Percentiles rank a stretch among this genome's conserved stretches.
phyloP scores from a whole-genome alignment of 176 grass and related monocot species.

The Melocanna baccifera region DNA sequence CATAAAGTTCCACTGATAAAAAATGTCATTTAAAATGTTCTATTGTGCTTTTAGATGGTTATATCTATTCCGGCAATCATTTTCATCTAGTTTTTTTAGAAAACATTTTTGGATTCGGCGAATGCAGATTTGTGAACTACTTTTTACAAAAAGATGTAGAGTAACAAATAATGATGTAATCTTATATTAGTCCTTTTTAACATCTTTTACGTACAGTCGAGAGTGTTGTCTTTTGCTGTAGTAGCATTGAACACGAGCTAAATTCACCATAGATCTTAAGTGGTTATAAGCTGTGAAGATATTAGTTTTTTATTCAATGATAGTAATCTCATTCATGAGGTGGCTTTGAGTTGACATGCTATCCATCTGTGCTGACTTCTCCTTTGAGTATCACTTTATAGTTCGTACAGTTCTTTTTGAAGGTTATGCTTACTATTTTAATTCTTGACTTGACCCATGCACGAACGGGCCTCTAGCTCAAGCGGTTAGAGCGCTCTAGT shows the following conservation, averaged over 20 bases:
- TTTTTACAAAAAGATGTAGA: not conserved
- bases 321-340: not conserved
- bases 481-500: too few species aligned
- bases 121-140: not conserved
- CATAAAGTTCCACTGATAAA: not conserved
- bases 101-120: not conserved
- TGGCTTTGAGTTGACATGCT: not conserved
- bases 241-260: not conserved
- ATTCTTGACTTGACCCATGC: not conserved
- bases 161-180: not conserved
- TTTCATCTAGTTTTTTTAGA: not conserved
- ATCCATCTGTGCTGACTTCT: not conserved
- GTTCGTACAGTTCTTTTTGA: not conserved
- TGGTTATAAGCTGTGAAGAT: constrained; percentile 16
- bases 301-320: not conserved
- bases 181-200: not conserved
- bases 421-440: too few species aligned
- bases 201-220: not conserved
- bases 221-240: not conserved
- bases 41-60: not conserved
- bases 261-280: not conserved
- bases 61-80: not conserved
- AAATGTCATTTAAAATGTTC: not conserved
- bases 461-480: too few species aligned
- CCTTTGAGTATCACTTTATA: not conserved